Conservation (phyloP, 495 filamentous ascomycete species). For the Sordaria brevicollis region DNA sequence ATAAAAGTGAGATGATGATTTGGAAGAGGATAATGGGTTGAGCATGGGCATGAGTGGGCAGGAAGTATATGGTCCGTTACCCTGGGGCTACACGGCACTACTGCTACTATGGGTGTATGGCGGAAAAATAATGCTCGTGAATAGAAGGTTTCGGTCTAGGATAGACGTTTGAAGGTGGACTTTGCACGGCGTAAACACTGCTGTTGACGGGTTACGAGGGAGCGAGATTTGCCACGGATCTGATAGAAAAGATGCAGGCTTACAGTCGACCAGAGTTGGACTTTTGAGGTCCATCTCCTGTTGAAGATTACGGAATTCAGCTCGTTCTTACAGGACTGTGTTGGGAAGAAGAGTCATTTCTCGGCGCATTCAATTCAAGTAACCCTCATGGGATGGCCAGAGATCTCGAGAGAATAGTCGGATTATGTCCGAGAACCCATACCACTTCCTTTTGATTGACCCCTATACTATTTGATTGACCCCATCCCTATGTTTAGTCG, state of each 20-base stretch:
- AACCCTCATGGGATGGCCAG: too few species aligned
- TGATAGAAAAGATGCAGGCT: not conserved
- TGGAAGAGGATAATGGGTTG: not conserved
- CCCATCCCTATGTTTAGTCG: not conserved
- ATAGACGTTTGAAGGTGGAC: not conserved
- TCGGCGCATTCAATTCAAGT: too few species aligned
- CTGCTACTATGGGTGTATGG: not conserved
- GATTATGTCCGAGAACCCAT: not conserved
- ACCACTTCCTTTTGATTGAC: not conserved
- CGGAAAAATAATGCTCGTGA: not conserved
- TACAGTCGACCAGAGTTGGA: not conserved
- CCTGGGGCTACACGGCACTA: too few species aligned
- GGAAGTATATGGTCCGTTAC: not conserved
- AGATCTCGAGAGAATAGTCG: not conserved
- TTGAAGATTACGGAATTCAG: not conserved
- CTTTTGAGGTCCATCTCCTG: accelerated
- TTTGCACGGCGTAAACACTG: not conserved
- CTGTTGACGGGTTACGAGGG: not conserved
- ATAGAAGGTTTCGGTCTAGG: not conserved
- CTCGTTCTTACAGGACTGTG: too few species aligned
- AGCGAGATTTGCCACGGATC: not conserved
- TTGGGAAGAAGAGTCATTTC: too few species aligned
- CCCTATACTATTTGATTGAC: not conserved
- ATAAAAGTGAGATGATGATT: too few species aligned
- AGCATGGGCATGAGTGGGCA: not conserved